Base-by-base conservation (phyloP, 2,329 filamentous ascomycete species). In the Fusarium coicis region DNA sequence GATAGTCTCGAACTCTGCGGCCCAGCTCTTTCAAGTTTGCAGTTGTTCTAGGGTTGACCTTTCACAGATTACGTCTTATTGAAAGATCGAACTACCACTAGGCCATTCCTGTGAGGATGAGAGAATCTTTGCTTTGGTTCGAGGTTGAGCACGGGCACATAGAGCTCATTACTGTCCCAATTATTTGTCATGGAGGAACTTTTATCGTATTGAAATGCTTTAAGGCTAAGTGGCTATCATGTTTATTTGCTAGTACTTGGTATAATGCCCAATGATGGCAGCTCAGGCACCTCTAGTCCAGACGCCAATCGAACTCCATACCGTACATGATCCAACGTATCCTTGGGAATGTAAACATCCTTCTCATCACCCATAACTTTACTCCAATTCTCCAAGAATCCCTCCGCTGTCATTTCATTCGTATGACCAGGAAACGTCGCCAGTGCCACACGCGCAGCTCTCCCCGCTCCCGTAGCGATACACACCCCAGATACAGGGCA, bases 401-500 rank as follows among this genome's bases (percentile, higher is more conserved):
- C 73, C 21, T 74, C 71, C 9, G 68, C 64, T 2, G 56, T 61
- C 2, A 32, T 57, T 59, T 70, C 74, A 11, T 42, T 26, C 5
- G 53, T 50, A 40, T 73, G 66, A 4, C 74, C 74, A 1, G 63
- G 73, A 15, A 76, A 63, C 4, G 73, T 76, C 21, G 71, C 73
- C 16, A 76, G 49, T 7, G 70, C 68, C 16, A 61, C 63, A 26
- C 74, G 43, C 4, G 73, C 74, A 10, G 70, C 65, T 21, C 74
- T 66, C 2, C 65, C 73, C 5, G 44, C 74, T 7, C 65, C 70
- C 12, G 56, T 58, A 9, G 58, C 68, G 26, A 75, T 66, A 11
- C 61, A 52, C 10, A 73, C 74, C 8, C 74, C 74, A 5, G 73
- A 76, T 10, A 72, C 61, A 2, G 66, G 62, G 36, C 74, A 76